Evolutionary conservation across 2,329 filamentous ascomycete species (phyloP), one percentile per base, ranked within the genome.

Genomic region (Emydomyces testavorans): DNA sequence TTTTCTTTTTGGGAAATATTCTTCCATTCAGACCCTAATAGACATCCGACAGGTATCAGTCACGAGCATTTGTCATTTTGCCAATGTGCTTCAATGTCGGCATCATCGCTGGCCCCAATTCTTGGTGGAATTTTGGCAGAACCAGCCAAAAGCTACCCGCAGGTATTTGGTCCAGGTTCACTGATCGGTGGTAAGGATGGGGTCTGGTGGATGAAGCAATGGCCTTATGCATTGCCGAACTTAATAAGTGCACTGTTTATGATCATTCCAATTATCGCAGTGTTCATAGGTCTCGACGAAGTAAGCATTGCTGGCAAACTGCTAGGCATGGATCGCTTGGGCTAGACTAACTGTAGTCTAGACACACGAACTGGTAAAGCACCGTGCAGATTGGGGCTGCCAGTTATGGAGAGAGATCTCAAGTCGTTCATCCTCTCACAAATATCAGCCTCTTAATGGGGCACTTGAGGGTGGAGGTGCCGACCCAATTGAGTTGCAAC

Each of bases 61-160:
- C 67, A 24, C 65, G 75, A 43, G 77, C 77, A 0, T 80, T 81
- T 50, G 58, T 80, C 29, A 64, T 81, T 6, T 54, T 80, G 47
- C 76, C 77, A 0, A 82, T 87, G 74, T 82, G 80, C 41, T 82
- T 84, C 64, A 85, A 85, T 55, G 71, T 80, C 16, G 78, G 77
- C 10, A 70, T 78, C 41, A 77, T 79, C 36, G 66, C 78, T n/a
- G 75, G 76, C 0, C 76, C n/a, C 76, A 0, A 66, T 78, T 7
- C 56, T 79, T 2, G 82, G 83, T 36, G 83, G 83, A 23, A 62
- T 83, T 42, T 66, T 87, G 23, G 81, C 83, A 13, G 79, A 86
- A 56, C 82, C 83, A 0, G 69, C 75, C 4, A 69, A 67, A 5
- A 80, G 68, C 7, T 77, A 84, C 58, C 82, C 82, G 0, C 62